Evolutionary conservation across 2,329 filamentous ascomycete genomes (phyloP).

Genomic region (Cephalotrichum gorgonifer): DNA sequence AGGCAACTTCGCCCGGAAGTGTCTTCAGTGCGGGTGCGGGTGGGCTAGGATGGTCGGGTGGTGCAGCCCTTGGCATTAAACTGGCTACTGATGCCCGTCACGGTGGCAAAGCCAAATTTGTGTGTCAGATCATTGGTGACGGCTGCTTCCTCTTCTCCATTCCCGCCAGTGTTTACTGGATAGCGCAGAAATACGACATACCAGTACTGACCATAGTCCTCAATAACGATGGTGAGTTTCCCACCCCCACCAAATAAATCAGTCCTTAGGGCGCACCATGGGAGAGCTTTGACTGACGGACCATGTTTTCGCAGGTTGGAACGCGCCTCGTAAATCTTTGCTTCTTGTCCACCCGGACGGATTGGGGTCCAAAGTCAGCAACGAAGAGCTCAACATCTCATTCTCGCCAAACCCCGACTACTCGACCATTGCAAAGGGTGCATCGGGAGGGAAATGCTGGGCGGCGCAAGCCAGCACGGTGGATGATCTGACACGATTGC

Average conservation of each 20-base stretch:
- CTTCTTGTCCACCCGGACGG: slow-evolving; percentile 49
- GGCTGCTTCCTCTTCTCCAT: slow-evolving; percentile 45
- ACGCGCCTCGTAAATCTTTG: slow-evolving; percentile 46
- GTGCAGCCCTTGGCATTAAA: slow-evolving; percentile 66
- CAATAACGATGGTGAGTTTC: slow-evolving; percentile 41
- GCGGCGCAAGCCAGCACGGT: slow-evolving; percentile 36
- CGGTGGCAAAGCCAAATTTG: slow-evolving; percentile 37
- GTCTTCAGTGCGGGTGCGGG: slow-evolving; percentile 78
- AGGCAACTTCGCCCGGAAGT: slow-evolving; percentile 54
- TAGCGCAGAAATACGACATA: slow-evolving; percentile 40
- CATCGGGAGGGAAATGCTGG: slow-evolving; percentile 41
- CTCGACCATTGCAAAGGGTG: slow-evolving; percentile 49
- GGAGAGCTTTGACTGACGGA: too few relatives aligned
- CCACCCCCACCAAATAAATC: too few relatives aligned
- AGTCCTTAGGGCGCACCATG: too few relatives aligned
- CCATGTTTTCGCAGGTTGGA: slow-evolving; percentile 31
- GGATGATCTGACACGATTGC: slow-evolving; percentile 32
- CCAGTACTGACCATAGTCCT: slow-evolving; percentile 44
- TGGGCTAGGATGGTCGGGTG: slow-evolving; percentile 72
- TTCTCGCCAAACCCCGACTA: slow-evolving; percentile 49
- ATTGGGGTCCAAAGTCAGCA: slow-evolving; percentile 40
- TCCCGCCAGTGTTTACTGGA: slow-evolving; percentile 46
- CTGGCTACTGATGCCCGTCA: slow-evolving; percentile 44
- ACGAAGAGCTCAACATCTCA: slow-evolving; percentile 52
- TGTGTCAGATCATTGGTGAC: slow-evolving; percentile 46